phyloP scores from a whole-genome alignment of 1,284 basidiomycete species.

The Omphalotus olearius region DNA sequence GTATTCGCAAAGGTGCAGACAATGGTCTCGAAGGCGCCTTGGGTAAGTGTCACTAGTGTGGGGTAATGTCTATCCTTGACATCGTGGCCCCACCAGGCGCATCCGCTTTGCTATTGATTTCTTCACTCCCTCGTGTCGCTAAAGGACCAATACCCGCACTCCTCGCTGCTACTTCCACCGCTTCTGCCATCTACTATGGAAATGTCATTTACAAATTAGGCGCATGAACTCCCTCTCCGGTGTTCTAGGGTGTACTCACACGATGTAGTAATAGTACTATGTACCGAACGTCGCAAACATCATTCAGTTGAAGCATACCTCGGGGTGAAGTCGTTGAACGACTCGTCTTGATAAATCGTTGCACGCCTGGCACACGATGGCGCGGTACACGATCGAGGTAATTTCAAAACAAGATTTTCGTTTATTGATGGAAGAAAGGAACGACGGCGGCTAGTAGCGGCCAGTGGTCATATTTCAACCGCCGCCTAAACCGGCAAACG shows the following conservation, averaged over 20 bases:
- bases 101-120: constrained; percentile 73
- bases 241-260: background rate
- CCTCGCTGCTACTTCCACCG: constrained; percentile 60
- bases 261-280: background rate
- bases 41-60: constrained; percentile 41
- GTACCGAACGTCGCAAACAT: background rate
- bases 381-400: no score
- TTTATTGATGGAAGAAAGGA: no score
- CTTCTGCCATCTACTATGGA: constrained; percentile 69
- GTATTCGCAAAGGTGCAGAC: constrained; percentile 65
- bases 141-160: constrained; percentile 78
- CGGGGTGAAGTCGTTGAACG: no score
- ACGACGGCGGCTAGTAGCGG: no score
- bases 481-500: no score
- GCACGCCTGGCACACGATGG: no score
- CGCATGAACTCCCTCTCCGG: background rate
- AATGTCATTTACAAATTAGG: constrained; percentile 24
- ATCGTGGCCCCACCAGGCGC: constrained; percentile 47
- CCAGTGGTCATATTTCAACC: no score
- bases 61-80: background rate
- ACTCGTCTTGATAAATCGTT: no score
- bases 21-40: constrained; percentile 75
- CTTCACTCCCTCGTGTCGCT: constrained; percentile 67
- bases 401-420: no score
- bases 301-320: no score